These are phyloP conservation scores for Pseudogymnoascus sp. DNA, from an alignment of 2,329 filamentous ascomycete genomes.

Conservation along the genomic window DNA sequence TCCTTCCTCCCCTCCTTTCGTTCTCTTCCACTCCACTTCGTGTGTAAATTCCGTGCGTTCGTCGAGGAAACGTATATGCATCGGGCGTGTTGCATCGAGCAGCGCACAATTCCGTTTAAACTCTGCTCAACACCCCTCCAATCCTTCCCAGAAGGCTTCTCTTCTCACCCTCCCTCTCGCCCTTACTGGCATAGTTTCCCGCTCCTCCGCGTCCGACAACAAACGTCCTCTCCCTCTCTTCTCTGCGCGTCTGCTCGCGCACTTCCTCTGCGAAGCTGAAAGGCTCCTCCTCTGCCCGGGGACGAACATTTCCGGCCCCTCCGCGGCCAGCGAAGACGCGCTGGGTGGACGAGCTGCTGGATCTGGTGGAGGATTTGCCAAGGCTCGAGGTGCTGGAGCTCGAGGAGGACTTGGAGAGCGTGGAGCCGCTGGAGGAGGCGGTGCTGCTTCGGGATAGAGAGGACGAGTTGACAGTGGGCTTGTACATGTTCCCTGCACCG, in stretches of 20 bases:
- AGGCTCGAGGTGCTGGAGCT: constrained; percentile 18
- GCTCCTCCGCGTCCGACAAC: constrained; percentile 27
- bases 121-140: not conserved
- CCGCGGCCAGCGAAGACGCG: constrained; percentile 18
- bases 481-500: constrained; percentile 26
- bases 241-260: constrained; percentile 21
- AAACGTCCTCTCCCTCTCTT: constrained; percentile 20
- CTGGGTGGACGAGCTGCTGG: constrained; percentile 12
- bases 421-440: constrained; percentile 20
- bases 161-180: not conserved
- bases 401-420: constrained; percentile 20
- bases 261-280: constrained; percentile 29
- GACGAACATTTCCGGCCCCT: constrained; percentile 27
- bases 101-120: not conserved
- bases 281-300: constrained; percentile 19
- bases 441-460: constrained; percentile 5
- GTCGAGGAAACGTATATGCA: not conserved
- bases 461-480: constrained; percentile 12
- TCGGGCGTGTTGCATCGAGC: not conserved
- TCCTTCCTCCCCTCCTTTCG: not conserved
- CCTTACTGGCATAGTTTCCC: constrained; percentile 19
- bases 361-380: constrained; percentile 12
- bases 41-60: not conserved
- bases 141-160: not conserved
- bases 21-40: not conserved